phyloP scores from a whole-genome alignment of 169 alveolate species.

The Plasmodium adleri region DNA sequence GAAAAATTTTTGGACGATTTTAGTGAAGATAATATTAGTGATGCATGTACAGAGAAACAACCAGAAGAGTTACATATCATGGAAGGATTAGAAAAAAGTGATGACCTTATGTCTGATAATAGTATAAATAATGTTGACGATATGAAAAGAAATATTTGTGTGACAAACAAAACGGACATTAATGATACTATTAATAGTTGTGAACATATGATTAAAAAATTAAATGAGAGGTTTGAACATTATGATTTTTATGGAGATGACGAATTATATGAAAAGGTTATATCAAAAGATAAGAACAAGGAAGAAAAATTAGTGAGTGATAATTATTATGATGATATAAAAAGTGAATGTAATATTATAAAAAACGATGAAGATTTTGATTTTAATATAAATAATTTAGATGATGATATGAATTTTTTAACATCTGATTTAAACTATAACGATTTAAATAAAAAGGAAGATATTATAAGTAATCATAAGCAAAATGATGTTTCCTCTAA shows the following conservation, averaged over 20 bases:
- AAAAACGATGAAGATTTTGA: not conserved
- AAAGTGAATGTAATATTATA: not conserved
- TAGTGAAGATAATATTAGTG: not conserved
- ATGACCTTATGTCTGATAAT: not conserved
- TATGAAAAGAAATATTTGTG: not conserved
- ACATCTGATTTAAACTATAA: not conserved
- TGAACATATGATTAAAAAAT: slow-evolving; percentile 33
- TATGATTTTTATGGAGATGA: slow-evolving; percentile 6
- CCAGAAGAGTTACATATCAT: not conserved
- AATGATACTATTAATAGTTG: slow-evolving; percentile 10
- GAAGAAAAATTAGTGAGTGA: not conserved
- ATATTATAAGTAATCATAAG: not conserved
- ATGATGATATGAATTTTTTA: not conserved
- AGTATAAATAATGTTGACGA: not conserved
- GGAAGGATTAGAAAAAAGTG: not conserved
- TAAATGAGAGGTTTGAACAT: slow-evolving; percentile 5
- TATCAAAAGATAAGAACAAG: not conserved
- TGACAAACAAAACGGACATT: not conserved
- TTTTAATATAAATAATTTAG: not conserved
- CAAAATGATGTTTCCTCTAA: not conserved
- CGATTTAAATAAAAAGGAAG: not conserved
- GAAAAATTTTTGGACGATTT: not conserved
- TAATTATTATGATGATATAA: not conserved
- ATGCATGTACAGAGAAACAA: not conserved
- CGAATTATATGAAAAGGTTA: not conserved